Base-by-base conservation (phyloP, 2,329 filamentous ascomycete genomes). In the Cadophora sp. region DNA sequence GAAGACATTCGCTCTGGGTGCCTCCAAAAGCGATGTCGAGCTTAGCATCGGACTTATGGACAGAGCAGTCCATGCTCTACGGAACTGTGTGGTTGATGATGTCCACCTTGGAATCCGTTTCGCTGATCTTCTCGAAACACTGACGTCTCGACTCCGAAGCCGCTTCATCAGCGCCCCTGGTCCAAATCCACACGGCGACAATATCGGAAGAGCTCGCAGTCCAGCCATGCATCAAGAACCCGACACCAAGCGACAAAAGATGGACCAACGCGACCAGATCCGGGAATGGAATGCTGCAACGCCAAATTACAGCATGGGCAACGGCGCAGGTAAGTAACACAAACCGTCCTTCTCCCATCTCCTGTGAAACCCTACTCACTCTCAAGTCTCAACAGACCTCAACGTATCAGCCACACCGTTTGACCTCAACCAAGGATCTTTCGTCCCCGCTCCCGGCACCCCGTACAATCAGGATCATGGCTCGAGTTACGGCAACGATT, bases 31-130 rank as follows among this genome's bases (percentile, higher is more conserved):
- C 64, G 92, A 96, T 71, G 90, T 95, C 30, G 88, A 90, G 74
- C 84, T 91, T 56, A 92, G 90, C 70, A 90, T 96, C 36, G 85
- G 85, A 7, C 82, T 96, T 33, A 91, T 96, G 82, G 91, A 94
- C 74, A 83, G 86, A 36, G 92, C 91, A 0, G 91, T 94, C 0
- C 84, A 89, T 70, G 91, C 91, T 1, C 83, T 96, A 43, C 87
- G 91, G 20, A 91, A 88, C 72, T 94, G 91, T 69, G 91, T 94
- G 7, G 92, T 95, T 4, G 92, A 96, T 74, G 92, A 96, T 72
- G 91, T 95, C 8, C 92, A 96, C 76, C 84, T 96, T 4, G 92
- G 91, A n/a, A 93, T 91, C 67, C 87, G 92, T 8, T 96, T 96
- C 73, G 91, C 92, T 20, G 91, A 94, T 74, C 85, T 95, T 58